Evolutionary conservation across 2,329 filamentous ascomycete species (phyloP), one percentile per base, ranked within the genome.

Genomic region (Venturia aucupariae): DNA sequence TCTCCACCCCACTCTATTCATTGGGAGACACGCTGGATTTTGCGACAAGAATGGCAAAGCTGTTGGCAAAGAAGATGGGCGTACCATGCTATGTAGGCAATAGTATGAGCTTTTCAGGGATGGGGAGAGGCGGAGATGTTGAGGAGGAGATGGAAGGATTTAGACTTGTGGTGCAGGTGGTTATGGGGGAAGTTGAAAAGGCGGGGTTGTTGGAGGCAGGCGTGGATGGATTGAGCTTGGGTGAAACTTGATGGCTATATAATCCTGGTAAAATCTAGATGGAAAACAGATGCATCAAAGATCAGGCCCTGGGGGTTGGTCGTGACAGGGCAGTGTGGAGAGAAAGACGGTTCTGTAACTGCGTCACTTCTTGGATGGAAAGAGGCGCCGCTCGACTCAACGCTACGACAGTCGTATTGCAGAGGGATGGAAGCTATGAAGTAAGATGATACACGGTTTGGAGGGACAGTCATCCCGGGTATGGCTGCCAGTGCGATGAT

Each of bases 91-190:
- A 97, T 74, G 90, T 97, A 22, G 90, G 90, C 27, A 95, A 90
- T 72, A 96, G 92, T 41, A 86, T 95, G 70, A 90, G 87, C 68
- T 86, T 97, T 67, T 84, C 84, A 17, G 85, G 82, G 70, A 83
- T 87, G 6, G 89, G 87, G 1, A 84, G 92, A 70, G 91, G 91
- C 11, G 89, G 91, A 24, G 89, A 86, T 0, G 85, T 93, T 7
- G 92, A 97, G 72, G 94, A 97, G 79, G 93, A 97, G 78, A 92
- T 97, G 86, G 91, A 93, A 72, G 90, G 89, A 0, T 87, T 97
- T 70, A 86, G 84, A 71, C 83, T 82, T 68, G 85, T 96, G 48
- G 86, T 92, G 39, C 83, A 89, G 65, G 84, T 89, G 59, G 83
- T 92, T 17, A 78, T 86, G 72, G 77, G 78, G 54, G 80, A 84